Evolutionary conservation across 73 alveolate species (phyloP).

Genomic region (Paramecium biaurelia): DNA sequence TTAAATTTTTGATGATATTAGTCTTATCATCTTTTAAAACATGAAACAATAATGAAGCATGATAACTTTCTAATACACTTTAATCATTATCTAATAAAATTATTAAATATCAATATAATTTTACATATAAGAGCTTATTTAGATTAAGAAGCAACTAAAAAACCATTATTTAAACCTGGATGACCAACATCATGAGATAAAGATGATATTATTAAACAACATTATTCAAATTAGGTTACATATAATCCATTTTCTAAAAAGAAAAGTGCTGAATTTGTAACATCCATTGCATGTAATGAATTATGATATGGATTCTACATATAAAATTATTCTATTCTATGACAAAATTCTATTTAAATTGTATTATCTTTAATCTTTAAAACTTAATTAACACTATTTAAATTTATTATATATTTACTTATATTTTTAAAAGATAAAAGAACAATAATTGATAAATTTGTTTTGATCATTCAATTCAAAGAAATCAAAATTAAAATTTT

Average conservation of each 20-base stretch:
- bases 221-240: background rate
- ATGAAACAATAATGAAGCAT: conserved; percentile 35
- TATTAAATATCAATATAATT: background rate
- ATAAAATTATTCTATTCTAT: conserved; percentile 15
- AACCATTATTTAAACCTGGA: conserved; percentile 44
- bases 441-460: background rate
- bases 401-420: background rate
- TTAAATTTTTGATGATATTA: background rate
- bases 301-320: conserved; percentile 43
- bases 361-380: background rate
- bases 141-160: conserved; percentile 43
- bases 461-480: background rate
- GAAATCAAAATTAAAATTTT: conserved; percentile 34
- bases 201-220: background rate
- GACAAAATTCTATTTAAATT: conserved; percentile 22
- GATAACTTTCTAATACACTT: conserved; percentile 47
- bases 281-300: conserved; percentile 47
- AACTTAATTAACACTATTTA: background rate
- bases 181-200: conserved; percentile 48
- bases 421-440: conserved; percentile 4
- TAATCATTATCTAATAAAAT: conserved; percentile 10
- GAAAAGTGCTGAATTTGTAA: conserved; percentile 24
- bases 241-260: conserved; percentile 11
- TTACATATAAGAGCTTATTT: conserved; percentile 32
- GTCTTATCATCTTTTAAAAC: conserved; percentile 20